Evolutionary conservation across 371 early-diverging fungal species (phyloP), one percentile per base, ranked within the genome.

Genomic region (Lichtheimia hyalospora): DNA sequence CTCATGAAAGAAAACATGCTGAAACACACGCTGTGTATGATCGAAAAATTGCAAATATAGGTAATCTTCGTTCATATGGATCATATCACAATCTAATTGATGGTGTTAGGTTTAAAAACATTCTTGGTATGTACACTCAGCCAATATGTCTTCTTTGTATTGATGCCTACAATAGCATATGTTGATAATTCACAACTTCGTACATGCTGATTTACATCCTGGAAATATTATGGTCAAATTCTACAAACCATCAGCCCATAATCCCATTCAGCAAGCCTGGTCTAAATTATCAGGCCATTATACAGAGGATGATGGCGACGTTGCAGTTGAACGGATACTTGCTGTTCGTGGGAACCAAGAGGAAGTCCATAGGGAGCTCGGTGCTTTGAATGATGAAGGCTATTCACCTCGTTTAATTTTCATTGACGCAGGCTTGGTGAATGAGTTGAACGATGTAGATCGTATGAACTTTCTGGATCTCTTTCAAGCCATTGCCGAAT

Each of bases 191-290:
- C 92, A 94, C 70, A 96, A 97, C 68, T 94, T 94, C 78, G 89
- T 93, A 10, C 97, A 97, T 67, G 94, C 94, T 3, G 96, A 98
- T 71, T 70, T 96, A 54, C 96, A 96, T 61, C 96, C 96, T 1
- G 95, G 98, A 20, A 97, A 97, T 68, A 95, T 96, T 42, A 79
- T 95, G 79, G 88, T 97, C 7, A 84, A 89, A 15, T 95, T 96
- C 67, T 79, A 83, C 56, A 86, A 86, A 56, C 89, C 86, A 7
- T 77, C 83, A n/a, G 79, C 79, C 7, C 72, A 85, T 58, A 75
- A 81, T 66, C 69, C 86, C n/a, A 61, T 85, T 64, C 73, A 84
- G 58, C 63, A 71, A 56, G 63, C 84, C 43, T 76, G 79, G 81
- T 71, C 78, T 42, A 66, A 68, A 42, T 21, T 72, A 12, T 27